Evolutionary conservation across 2,329 filamentous ascomycete genomes (phyloP).

Genomic region (Emergomyces orientalis): DNA sequence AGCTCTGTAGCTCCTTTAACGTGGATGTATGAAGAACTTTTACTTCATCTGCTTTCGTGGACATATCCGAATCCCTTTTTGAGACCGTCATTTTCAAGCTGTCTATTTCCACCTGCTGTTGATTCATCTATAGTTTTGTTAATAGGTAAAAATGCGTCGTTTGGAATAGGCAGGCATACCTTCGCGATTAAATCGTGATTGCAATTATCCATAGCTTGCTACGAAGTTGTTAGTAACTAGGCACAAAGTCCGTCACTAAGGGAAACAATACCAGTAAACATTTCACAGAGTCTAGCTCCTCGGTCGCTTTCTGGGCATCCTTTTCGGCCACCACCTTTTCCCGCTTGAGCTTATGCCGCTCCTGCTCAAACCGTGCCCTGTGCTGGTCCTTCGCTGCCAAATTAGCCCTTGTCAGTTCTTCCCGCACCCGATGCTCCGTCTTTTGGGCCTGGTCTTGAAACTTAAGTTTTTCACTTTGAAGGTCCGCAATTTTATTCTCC

Average conservation of each 20-base stretch:
- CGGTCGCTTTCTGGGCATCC: conserved; percentile 13
- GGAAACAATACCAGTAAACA: conserved; percentile 21
- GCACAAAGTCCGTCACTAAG: background rate
- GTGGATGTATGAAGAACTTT: conserved; percentile 14
- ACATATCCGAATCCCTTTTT: conserved; percentile 16
- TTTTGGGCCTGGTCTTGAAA: conserved; percentile 18
- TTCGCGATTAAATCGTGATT: conserved; percentile 5
- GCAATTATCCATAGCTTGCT: conserved; percentile 2
- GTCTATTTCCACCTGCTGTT: conserved; percentile 16
- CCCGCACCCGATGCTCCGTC: conserved; percentile 22
- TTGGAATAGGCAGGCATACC: conserved; percentile 7
- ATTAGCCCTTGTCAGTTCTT: conserved; percentile 27
- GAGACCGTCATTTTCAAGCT: conserved; percentile 16
- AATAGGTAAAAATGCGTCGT: background rate
- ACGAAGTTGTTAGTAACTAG: conserved; percentile 1
- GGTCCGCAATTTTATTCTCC: conserved; percentile 14
- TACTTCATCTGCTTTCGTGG: conserved; percentile 18
- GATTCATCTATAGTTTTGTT: conserved; percentile 4
- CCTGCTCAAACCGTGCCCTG: conserved; percentile 24
- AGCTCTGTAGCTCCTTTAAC: conserved; percentile 1
- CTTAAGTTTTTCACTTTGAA: conserved; percentile 19
- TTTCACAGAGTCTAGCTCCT: conserved; percentile 19
- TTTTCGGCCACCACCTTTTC: conserved; percentile 22
- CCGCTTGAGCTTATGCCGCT: conserved; percentile 20
- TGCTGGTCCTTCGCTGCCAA: conserved; percentile 22